Conservation (phyloP, 495 filamentous ascomycete species). For the Aspergillus hancockii region DNA sequence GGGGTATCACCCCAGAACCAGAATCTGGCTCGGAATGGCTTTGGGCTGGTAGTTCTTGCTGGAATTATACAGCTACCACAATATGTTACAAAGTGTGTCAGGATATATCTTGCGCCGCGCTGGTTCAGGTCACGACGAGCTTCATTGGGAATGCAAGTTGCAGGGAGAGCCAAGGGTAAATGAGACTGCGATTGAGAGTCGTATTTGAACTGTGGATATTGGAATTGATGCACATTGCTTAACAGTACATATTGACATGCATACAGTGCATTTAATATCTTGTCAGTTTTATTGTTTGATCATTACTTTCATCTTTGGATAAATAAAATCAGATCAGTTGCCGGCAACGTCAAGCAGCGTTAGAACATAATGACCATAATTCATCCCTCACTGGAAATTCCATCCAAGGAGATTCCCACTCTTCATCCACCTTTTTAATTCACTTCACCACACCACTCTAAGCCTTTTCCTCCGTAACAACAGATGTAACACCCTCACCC, state of each 20-base stretch:
- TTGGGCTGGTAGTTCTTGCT: too few species aligned
- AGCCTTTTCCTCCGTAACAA: conserved; percentile 19
- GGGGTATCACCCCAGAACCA: too few species aligned
- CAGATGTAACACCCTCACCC: conserved; percentile 12
- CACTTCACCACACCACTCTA: not conserved
- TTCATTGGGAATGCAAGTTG: not conserved
- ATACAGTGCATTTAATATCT: not conserved
- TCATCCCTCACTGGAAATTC: not conserved
- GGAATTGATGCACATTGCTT: not conserved
- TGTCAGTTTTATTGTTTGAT: not conserved
- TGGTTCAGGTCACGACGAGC: not conserved
- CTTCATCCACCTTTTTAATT: not conserved
- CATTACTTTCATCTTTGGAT: not conserved
- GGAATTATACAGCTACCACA: too few species aligned
- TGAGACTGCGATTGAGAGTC: not conserved
- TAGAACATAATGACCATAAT: not conserved
- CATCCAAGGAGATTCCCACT: not conserved
- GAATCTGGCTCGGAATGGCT: too few species aligned
- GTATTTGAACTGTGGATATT: not conserved
- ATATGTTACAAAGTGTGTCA: not conserved
- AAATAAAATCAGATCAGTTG: not conserved
- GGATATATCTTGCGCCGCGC: not conserved
- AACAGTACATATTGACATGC: not conserved
- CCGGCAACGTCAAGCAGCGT: not conserved
- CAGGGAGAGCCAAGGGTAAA: not conserved